A percentile compares a stretch with the other conserved stretches of the same genome.
Conservation (phyloP, 2,329 filamentous ascomycete species). For the Fusarium chuoi region DNA sequence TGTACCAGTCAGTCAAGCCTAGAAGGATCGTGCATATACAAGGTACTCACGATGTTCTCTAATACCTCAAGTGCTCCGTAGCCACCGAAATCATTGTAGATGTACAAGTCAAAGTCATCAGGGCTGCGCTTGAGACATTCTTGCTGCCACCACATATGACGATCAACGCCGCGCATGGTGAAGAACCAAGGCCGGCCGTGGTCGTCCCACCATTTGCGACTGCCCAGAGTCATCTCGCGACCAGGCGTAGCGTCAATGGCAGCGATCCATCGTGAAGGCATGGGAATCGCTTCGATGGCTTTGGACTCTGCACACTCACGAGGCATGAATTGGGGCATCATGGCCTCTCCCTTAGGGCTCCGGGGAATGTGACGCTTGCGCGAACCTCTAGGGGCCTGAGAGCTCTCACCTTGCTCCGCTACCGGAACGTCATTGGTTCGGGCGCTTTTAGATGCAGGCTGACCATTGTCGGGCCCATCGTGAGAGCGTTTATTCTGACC, state of each 20-base stretch:
- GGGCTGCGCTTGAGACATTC: constrained; percentile 43
- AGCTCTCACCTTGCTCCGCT: not conserved
- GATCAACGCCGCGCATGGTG: constrained; percentile 28
- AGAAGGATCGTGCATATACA: rapidly evolving
- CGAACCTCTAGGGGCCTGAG: not conserved
- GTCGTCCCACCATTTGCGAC: constrained; percentile 34
- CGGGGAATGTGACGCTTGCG: constrained; percentile 5
- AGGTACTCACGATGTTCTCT: constrained; percentile 49
- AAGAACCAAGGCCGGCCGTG: constrained; percentile 23
- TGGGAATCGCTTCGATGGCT: too few relatives aligned
- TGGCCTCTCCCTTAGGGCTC: constrained; percentile 26
- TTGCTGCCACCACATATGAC: constrained; percentile 30
- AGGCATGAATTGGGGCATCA: constrained; percentile 17
- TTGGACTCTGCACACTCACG: too few relatives aligned
- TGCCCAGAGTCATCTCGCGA: not conserved
- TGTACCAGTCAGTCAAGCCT: not conserved
- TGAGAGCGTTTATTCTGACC: constrained; percentile 1
- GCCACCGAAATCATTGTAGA: constrained; percentile 54
- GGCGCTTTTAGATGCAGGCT: constrained; percentile 4
- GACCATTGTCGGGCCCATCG: not conserved
- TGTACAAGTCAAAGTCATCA: constrained; percentile 55
- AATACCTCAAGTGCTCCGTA: constrained; percentile 56
- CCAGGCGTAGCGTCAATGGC: too few relatives aligned
- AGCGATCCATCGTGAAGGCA: too few relatives aligned
- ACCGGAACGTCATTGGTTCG: not conserved